phyloP scores from a whole-genome alignment of 805 yeast species.

The Kazachstania viticola region DNA sequence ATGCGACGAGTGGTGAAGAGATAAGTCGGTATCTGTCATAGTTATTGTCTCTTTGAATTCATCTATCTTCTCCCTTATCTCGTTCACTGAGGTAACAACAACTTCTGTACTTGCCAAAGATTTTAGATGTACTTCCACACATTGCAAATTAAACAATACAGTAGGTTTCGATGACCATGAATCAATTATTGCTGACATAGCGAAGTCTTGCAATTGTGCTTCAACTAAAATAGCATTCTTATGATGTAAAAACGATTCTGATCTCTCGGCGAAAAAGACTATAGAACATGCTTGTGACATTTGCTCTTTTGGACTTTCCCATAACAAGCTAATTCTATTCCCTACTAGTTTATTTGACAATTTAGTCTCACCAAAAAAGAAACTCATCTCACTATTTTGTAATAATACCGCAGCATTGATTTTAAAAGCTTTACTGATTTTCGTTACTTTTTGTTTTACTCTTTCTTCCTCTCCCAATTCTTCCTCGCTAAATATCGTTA shows the following conservation, averaged over 20 bases:
- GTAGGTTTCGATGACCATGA: conserved; percentile 8
- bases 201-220: conserved; percentile 11
- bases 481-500: conserved; percentile 2
- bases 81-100: conserved; percentile 7
- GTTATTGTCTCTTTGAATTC: conserved; percentile 1
- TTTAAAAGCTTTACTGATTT: conserved; percentile 7
- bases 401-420: conserved; percentile 11
- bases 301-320: conserved; percentile 14
- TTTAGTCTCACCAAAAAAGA: conserved; percentile 9
- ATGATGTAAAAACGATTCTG: conserved; percentile 14
- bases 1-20: not conserved
- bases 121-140: conserved; percentile 14
- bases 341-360: conserved; percentile 7
- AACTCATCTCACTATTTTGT: conserved; percentile 13
- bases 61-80: conserved; percentile 6
- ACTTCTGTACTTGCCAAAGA: conserved; percentile 13
- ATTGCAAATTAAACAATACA: conserved; percentile 10
- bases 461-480: conserved; percentile 1
- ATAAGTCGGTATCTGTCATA: not conserved
- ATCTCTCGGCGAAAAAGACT: conserved; percentile 11
- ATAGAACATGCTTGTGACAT: conserved; percentile 16
- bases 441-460: not conserved
- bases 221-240: conserved; percentile 10
- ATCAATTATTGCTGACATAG: conserved; percentile 12
- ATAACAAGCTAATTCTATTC: conserved; percentile 12